Evolutionary conservation across 805 yeast genomes (phyloP), one percentile per base, ranked within the genome.

Genomic region (Suhomyces sp.): DNA sequence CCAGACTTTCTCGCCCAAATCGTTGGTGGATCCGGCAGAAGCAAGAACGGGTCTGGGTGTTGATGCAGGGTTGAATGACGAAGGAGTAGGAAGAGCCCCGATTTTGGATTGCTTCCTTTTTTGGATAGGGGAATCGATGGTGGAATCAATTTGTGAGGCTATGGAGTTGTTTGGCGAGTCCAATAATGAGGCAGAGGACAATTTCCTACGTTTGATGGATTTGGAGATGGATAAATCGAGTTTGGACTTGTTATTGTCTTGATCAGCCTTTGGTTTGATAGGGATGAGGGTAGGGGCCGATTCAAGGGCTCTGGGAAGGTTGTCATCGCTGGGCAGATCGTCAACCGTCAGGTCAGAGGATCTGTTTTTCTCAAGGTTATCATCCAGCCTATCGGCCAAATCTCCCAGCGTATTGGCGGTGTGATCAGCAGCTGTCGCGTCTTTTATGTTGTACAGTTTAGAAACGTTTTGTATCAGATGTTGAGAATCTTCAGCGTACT

Each of bases 121-220:
- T 9, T 40, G 25, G 9, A 42, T 23, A 1, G 68, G 67, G 8
- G 65, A 56, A 5, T 45, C 58, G 22, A 62, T 44, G 3, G 48
- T 44, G 14, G 56, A 47, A 30, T 58, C 65, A 20, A 63, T 58
- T 41, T 56, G 59, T 4, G 65, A 52, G 12, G 72, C 72, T 19
- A 65, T 50, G 4, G 58, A 50, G 36, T 54, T 51, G 39, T 58
- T 60, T 1, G 72, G 72, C 5, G 72, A 57, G 16, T 48, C 60
- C 4, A 40, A 41, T 6, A 47, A 10, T 4, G 37, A 21, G 3
- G 42, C 19, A 4, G 28, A 12, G 16, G 35, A 24, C 22, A 41
- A 25, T 25, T 39, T 41, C n/a, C 45, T 21, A 11, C 36, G 28
- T 24, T 39, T 39, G 20, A 31, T 35, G 31, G 37, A 35, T 16